Base-by-base conservation (phyloP, 306 rosid species). In the Pachyrhizus erosus region DNA sequence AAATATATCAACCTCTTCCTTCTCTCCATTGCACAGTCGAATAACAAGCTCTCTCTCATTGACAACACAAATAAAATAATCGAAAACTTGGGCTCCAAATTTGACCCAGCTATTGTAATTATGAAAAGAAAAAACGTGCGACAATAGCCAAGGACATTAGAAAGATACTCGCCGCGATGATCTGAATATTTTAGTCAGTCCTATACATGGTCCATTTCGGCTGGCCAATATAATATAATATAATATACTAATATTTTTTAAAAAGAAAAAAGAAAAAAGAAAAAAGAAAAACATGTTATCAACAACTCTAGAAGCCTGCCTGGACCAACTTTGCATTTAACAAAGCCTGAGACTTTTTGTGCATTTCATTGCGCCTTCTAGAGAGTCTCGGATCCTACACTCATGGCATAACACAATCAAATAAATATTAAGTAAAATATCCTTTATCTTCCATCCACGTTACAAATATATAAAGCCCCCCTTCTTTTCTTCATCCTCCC, bases 351-450 rank as follows among this genome's bases (percentile, higher is more conserved):
- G 31, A 20, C 18, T 18, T 18, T 46, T 12, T 61, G 10, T 2
- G 29, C 42, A 21, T 58, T 26, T 2, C 42, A 21, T 58, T 26
- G 4, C 15, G 79, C 71, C 77, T 86, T 89, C 92, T 76, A 86
- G 91, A 86, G 17, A 9, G 10, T 1, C 1, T 52, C 13, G 23
- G 18, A 64, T 23, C 85, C 82, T n/a, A 74, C 66, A 39, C 71
- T 17, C 31, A 3, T n/a, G 68, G 29, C 13, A 69, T 26, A 21
- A 23, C 80, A 75, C 70, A 23, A 45, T 69, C 1, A 18, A 2
- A 37, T 1, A 20, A 7, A 18, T 7, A n/a, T n/a, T n/a, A n/a
- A n/a, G n/a, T n/a, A n/a, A 26, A 2, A 11, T 18, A 64, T 3
- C 69, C 20, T 33, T 17, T 5, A 3, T 14, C 3, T 54, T 0